These are phyloP conservation scores for Neurospora sp. DNA, from an alignment of 495 filamentous ascomycete species.

Conservation along the genomic window DNA sequence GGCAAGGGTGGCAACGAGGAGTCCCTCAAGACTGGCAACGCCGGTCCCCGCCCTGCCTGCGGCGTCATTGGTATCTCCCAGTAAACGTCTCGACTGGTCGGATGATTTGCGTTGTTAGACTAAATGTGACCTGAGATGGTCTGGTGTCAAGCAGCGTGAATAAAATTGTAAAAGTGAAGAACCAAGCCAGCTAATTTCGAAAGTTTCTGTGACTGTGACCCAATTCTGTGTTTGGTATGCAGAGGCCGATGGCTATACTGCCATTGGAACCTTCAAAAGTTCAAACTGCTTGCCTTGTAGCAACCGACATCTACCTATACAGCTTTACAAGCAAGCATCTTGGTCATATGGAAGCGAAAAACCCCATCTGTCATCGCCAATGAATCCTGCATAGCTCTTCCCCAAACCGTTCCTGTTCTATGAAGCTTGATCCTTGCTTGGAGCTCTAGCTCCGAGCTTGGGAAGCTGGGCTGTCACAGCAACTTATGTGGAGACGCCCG, in stretches of 20 bases:
- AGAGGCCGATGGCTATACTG: not conserved
- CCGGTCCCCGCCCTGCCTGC: slow-evolving; percentile 84
- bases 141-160: not conserved
- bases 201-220: not conserved
- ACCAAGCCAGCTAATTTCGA: not conserved
- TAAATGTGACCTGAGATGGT: not conserved
- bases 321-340: not conserved
- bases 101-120: not conserved
- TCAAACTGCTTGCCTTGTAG: not conserved
- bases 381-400: not conserved
- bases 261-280: not conserved
- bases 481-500: not conserved
- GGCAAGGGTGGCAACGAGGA: slow-evolving; percentile 82
- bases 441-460: not conserved
- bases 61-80: slow-evolving; percentile 87
- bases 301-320: not conserved
- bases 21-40: slow-evolving; percentile 96
- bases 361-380: not conserved
- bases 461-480: not conserved
- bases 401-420: not conserved
- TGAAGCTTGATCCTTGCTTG: not conserved
- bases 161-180: not conserved
- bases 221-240: not conserved
- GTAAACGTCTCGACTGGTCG: slow-evolving; percentile 20
- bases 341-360: not conserved